Evolutionary conservation across 1,284 basidiomycete species (phyloP).

Genomic region (Tranzscheliella williamsii): DNA sequence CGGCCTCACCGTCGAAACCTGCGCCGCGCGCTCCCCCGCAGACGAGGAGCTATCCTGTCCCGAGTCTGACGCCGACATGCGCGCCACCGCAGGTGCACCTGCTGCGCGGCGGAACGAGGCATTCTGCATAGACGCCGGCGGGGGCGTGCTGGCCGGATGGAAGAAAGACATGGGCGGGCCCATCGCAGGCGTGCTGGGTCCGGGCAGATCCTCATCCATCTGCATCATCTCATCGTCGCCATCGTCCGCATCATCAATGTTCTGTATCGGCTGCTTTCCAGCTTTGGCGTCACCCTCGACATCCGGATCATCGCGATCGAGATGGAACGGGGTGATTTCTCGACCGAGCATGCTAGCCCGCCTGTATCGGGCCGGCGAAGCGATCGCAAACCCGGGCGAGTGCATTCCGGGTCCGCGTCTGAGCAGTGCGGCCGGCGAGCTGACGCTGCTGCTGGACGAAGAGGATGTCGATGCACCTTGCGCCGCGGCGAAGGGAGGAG

Average conservation of each 20-base stretch:
- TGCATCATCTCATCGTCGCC: constrained; percentile 34
- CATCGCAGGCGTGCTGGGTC: constrained; percentile 18
- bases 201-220: constrained; percentile 16
- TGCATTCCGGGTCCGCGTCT: constrained; percentile 16
- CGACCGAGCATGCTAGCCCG: constrained; percentile 45
- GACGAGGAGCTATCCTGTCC: constrained; percentile 39
- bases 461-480: constrained; percentile 9
- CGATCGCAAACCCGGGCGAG: constrained; percentile 22
- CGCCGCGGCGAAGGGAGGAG: constrained; percentile 5
- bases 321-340: constrained; percentile 38
- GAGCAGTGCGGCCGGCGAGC: constrained; percentile 11
- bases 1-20: constrained; percentile 1
- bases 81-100: constrained; percentile 9
- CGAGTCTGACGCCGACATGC: constrained; percentile 30
- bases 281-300: constrained; percentile 1
- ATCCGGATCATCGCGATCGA: constrained; percentile 18
- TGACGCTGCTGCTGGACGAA: constrained; percentile 4
- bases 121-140: too few species aligned
- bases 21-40: constrained; percentile 1
- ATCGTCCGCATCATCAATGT: constrained; percentile 19
- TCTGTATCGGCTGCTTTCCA: too few species aligned
- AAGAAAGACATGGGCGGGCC: constrained; percentile 21
- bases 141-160: constrained; percentile 18
- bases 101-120: too few species aligned
- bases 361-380: constrained; percentile 29